Evolutionary conservation across 2,329 filamentous ascomycete species (phyloP).

Genomic region (Zymoseptoria tritici): DNA sequence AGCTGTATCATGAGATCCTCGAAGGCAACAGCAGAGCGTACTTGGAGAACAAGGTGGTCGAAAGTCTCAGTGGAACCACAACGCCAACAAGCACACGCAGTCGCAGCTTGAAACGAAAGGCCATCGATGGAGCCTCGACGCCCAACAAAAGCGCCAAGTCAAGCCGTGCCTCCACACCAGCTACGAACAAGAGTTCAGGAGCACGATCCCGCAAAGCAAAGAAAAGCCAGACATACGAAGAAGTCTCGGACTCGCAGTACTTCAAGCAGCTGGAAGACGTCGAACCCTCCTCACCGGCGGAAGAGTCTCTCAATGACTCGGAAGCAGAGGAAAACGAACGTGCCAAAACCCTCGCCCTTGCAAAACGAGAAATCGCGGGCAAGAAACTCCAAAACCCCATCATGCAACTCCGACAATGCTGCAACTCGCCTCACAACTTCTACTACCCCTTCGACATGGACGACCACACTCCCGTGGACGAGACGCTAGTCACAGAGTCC

Average conservation of each 20-base stretch:
- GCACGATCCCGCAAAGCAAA: conserved; percentile 45
- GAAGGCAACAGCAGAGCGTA: conserved; percentile 45
- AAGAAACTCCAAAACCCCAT: conserved; percentile 93
- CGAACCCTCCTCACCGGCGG: conserved; percentile 34
- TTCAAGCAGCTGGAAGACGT: conserved; percentile 68
- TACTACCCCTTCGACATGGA: conserved; percentile 75
- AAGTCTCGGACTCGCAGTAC: conserved; percentile 76
- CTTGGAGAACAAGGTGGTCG: conserved; percentile 69
- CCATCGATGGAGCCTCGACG: conserved; percentile 34
- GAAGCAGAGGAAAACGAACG: conserved; percentile 57
- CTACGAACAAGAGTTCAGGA: conserved; percentile 42
- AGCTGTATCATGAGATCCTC: conserved; percentile 74
- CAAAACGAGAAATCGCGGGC: conserved; percentile 76
- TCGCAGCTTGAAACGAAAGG: conserved; percentile 52
- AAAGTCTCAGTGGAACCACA: conserved; percentile 51
- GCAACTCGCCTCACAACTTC: conserved; percentile 93
- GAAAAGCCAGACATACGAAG: conserved; percentile 54
- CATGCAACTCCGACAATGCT: conserved; percentile 84
- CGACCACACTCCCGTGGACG: conserved; percentile 57
- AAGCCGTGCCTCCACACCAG: conserved; percentile 67
- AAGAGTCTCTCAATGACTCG: conserved; percentile 34
- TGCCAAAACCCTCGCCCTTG: conserved; percentile 63
- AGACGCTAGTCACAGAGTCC: conserved; percentile 74
- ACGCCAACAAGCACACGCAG: conserved; percentile 42
- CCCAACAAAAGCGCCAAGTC: conserved; percentile 67